These are phyloP conservation scores for Colletotrichum caudatum DNA, from an alignment of 2,329 filamentous ascomycete species.

Conservation along the genomic window DNA sequence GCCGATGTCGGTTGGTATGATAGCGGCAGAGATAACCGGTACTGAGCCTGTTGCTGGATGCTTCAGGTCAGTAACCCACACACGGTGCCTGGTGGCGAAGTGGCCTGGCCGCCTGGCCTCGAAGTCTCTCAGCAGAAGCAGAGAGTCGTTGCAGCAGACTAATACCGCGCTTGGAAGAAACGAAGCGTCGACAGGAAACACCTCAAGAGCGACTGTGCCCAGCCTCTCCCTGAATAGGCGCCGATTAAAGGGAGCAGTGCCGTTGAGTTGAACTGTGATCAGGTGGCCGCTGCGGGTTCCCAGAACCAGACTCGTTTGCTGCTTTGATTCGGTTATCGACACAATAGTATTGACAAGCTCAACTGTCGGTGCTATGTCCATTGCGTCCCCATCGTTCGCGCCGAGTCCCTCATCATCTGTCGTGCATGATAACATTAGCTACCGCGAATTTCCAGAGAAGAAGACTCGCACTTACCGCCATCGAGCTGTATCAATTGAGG, in stretches of 20 bases:
- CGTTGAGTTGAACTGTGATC: slow-evolving; percentile 53
- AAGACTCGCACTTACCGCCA: slow-evolving; percentile 42
- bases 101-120: slow-evolving; percentile 45
- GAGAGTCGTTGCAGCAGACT: slow-evolving; percentile 61
- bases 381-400: slow-evolving; percentile 19
- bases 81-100: slow-evolving; percentile 57
- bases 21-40: slow-evolving; percentile 61
- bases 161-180: slow-evolving; percentile 50
- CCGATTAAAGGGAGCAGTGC: slow-evolving; percentile 43
- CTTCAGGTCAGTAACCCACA: slow-evolving; percentile 65
- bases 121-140: slow-evolving; percentile 58
- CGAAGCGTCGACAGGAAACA: slow-evolving; percentile 46
- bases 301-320: slow-evolving; percentile 52
- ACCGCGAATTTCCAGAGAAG: background rate
- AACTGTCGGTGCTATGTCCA: slow-evolving; percentile 31
- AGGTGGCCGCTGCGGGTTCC: slow-evolving; percentile 67
- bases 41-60: slow-evolving; percentile 60
- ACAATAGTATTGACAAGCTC: slow-evolving; percentile 59
- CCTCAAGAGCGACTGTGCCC: slow-evolving; percentile 52
- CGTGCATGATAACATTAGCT: background rate
- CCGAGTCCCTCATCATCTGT: slow-evolving; percentile 9
- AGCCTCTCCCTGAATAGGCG: slow-evolving; percentile 50
- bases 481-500: slow-evolving; percentile 43
- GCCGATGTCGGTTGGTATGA: slow-evolving; percentile 56
- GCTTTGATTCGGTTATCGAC: slow-evolving; percentile 46